Conservation (phyloP, 148 eudicot genomes). For the Drosera capensis region DNA sequence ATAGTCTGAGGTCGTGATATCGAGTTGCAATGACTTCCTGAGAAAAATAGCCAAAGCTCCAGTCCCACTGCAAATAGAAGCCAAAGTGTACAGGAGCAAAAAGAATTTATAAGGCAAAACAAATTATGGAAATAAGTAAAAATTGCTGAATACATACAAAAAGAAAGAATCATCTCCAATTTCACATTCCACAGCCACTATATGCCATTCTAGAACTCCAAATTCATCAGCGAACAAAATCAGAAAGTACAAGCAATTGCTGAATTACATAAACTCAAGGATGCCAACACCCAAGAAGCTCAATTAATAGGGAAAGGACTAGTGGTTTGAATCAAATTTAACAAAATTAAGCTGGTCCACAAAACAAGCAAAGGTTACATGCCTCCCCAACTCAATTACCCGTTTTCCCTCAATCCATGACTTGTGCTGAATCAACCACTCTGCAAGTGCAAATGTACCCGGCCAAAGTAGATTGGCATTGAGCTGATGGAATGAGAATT, state of each 20-base stretch:
- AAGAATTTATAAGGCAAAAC: background rate
- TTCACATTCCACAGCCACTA: too few relatives aligned
- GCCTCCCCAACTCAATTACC: slow-evolving; percentile 81
- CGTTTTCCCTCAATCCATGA: slow-evolving; percentile 60
- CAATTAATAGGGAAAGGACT: too few relatives aligned
- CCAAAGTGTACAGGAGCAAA: background rate
- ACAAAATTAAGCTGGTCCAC: background rate
- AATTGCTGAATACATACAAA: background rate
- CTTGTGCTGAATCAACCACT: slow-evolving; percentile 71
- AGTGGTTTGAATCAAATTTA: background rate
- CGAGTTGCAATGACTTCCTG: slow-evolving; percentile 48
- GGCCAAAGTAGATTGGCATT: slow-evolving; percentile 99
- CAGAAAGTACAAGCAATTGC: too few relatives aligned
- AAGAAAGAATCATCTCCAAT: too few relatives aligned
- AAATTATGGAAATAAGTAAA: background rate
- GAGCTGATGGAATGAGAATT: slow-evolving; percentile 85
- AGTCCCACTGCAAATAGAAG: slow-evolving; percentile 48
- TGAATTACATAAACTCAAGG: background rate
- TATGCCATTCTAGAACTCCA: too few relatives aligned
- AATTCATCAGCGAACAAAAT: too few relatives aligned
- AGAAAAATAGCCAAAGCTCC: slow-evolving; percentile 91
- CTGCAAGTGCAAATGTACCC: slow-evolving; percentile 90
- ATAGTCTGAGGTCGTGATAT: slow-evolving; percentile 86
- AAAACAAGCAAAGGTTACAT: slow-evolving; percentile 11
- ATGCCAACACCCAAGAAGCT: background rate